Evolutionary conservation across 495 filamentous ascomycete genomes (phyloP), one percentile per base, ranked within the genome.

Genomic region (Parathielavia appendiculata): DNA sequence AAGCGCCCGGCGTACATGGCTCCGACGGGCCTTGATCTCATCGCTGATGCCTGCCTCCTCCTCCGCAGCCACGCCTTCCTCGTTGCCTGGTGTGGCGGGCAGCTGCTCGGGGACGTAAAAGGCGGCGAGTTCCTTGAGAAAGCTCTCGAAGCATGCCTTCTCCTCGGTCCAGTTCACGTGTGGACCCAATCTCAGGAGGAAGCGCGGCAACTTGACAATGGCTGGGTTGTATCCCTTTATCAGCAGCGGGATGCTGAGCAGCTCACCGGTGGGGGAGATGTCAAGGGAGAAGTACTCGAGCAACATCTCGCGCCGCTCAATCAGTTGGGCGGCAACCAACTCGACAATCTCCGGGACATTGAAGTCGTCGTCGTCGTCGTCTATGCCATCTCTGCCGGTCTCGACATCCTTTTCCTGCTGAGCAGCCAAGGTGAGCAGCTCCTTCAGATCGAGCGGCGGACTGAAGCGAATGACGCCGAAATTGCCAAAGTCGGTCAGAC

Each of bases 401-500:
- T 58, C 60, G 19, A 52, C 58, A 4, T 48, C 26, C 57, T 80
- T 81, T 66, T 95, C 90, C 23, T 84, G 74, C 50, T 86, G 82
- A 1, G 84, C 89, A 2, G 86, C 93, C 35, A 96, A 78, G 34
- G 72, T 67, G 0, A 99, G 76, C 11, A 97, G 71, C 51, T 88
- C 84, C 14, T 76, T 70, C 11, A 97, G 72, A 52, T 83, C 79
- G 0, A 96, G 81, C 1, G 90, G 79, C 1, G 91, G 88, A 51
- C 86, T 81, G 56, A 97, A 89, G 10, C 79, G 80, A 63, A 97
- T 95, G 51, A 77, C 66, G 16, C 95, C 95, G 69, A 96, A 97
- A 67, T 97, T 97, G 2, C 87, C 91, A 71, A 97, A 99, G 67
- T 97, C 91, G 0, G 93, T 96, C 44, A 99, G 81, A 2, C 92